Conservation (phyloP, 352 stramenopile genomes). For the Phytophthora constricta region DNA sequence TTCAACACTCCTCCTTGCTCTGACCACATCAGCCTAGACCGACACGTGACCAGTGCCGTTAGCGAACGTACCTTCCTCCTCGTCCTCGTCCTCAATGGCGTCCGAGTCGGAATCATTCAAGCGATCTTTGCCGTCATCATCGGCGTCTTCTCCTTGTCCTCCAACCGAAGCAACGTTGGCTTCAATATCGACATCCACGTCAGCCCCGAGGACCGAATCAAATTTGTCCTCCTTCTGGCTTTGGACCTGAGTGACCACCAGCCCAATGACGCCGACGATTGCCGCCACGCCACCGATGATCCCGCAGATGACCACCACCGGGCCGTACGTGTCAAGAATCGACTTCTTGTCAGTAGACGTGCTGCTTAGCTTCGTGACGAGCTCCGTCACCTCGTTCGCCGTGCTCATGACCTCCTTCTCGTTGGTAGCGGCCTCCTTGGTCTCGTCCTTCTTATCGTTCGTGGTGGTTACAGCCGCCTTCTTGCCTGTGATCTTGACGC, state of each 20-base stretch:
- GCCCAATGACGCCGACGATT: conserved; percentile 65
- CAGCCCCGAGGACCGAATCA: conserved; percentile 49
- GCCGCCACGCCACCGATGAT: conserved; percentile 70
- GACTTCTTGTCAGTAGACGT: conserved; percentile 37
- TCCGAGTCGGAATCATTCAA: conserved; percentile 64
- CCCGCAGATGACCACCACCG: conserved; percentile 69
- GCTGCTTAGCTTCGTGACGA: conserved; percentile 65
- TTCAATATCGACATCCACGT: conserved; percentile 64
- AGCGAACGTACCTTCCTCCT: conserved; percentile 63
- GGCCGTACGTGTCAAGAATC: conserved; percentile 50
- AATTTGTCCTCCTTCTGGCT: conserved; percentile 28
- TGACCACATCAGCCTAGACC: conserved; percentile 33
- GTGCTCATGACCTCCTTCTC: conserved; percentile 37
- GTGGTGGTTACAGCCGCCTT: conserved; percentile 2
- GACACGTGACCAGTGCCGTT: conserved; percentile 46
- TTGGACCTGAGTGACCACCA: conserved; percentile 51
- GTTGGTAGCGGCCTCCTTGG: conserved; percentile 21
- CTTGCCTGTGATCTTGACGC: conserved; percentile 48
- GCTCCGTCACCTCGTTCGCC: conserved; percentile 48
- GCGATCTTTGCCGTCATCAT: conserved; percentile 45
- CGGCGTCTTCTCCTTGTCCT: conserved; percentile 39
- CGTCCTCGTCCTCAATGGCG: conserved; percentile 46
- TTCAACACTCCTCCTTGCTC: neutral
- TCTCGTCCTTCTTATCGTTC: conserved; percentile 8
- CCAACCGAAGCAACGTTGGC: conserved; percentile 37